Percentiles rank a stretch among this genome's conserved stretches.
Evolutionary conservation across 2,329 filamentous ascomycete species (phyloP).

Genomic region (Pseudocercospora fijiensis): DNA sequence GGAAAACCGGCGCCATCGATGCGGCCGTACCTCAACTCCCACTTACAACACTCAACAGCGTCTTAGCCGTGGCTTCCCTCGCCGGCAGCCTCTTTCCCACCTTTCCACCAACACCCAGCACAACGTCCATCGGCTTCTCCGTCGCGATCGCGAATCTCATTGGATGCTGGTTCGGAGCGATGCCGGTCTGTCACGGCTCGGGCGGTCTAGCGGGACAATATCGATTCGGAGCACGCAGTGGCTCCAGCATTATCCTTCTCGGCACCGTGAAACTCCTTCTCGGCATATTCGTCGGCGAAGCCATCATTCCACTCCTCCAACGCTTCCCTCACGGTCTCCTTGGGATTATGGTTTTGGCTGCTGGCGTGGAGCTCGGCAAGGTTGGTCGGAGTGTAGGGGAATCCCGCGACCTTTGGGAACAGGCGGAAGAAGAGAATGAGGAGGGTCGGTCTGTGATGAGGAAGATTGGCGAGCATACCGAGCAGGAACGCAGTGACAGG

Average conservation of each 20-base stretch:
- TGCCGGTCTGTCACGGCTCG: conserved; percentile 93
- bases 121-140: conserved; percentile 76
- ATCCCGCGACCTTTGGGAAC: conserved; percentile 57
- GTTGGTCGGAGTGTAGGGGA: conserved; percentile 82
- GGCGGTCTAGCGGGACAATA: conserved; percentile 89
- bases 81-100: conserved; percentile 71
- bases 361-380: conserved; percentile 81
- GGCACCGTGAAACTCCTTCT: conserved; percentile 73
- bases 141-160: conserved; percentile 81
- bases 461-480: conserved; percentile 57
- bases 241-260: conserved; percentile 76
- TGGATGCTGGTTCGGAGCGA: conserved; percentile 87
- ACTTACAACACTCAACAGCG: conserved; percentile 86
- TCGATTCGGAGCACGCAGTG: conserved; percentile 85
- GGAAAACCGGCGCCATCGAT: conserved; percentile 59
- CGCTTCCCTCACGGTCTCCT: conserved; percentile 75
- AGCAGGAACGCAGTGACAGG: conserved; percentile 68
- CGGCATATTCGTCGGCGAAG: conserved; percentile 72
- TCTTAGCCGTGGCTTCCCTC: conserved; percentile 82
- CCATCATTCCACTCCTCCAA: conserved; percentile 67
- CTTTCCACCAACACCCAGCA: conserved; percentile 57
- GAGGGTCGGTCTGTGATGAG: conserved; percentile 34
- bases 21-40: conserved; percentile 83
- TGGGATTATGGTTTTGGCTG: conserved; percentile 85
- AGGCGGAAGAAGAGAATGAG: conserved; percentile 40